A percentile compares a stretch with the other conserved stretches of the same genome.
Evolutionary conservation across 345 rosid genomes (phyloP).

Genomic region (Brassica rapa): DNA sequence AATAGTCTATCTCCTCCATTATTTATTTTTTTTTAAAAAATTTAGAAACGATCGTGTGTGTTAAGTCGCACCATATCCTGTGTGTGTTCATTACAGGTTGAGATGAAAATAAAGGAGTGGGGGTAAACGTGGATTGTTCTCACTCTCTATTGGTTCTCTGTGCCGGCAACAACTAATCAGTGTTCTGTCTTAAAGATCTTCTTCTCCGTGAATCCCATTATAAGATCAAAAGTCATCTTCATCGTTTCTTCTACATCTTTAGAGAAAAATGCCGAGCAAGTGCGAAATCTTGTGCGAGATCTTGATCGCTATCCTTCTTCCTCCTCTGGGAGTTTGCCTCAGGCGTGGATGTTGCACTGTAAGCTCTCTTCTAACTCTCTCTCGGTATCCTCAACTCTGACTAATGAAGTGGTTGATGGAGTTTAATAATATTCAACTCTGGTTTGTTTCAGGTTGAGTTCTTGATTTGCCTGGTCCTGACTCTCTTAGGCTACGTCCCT

Average conservation of each 20-base stretch:
- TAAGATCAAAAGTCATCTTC: neutral
- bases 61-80: neutral
- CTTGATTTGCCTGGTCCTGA: slow-evolving; percentile 72
- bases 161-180: slow-evolving; percentile 19
- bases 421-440: neutral
- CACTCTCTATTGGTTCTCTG: slow-evolving; percentile 12
- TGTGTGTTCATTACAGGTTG: neutral
- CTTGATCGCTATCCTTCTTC: slow-evolving; percentile 76
- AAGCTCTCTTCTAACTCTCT: slow-evolving; percentile 33
- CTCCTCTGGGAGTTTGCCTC: slow-evolving; percentile 88
- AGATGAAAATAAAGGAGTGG: slow-evolving; percentile 3
- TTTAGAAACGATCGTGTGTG: neutral
- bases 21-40: too few relatives aligned
- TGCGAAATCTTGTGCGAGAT: slow-evolving; percentile 79
- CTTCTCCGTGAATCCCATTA: slow-evolving; percentile 1
- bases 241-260: neutral
- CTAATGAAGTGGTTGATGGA: neutral
- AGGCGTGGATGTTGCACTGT: slow-evolving; percentile 90
- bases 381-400: neutral
- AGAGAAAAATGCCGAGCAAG: slow-evolving; percentile 53
- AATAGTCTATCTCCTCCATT: too few relatives aligned
- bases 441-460: slow-evolving; percentile 63
- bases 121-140: slow-evolving; percentile 6
- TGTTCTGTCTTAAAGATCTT: neutral
- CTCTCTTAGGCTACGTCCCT: slow-evolving; percentile 87